A percentile compares a stretch with the other conserved stretches of the same genome.
phyloP scores from a whole-genome alignment of 2,329 filamentous ascomycete species.

The Neocucurbitaria cava region DNA sequence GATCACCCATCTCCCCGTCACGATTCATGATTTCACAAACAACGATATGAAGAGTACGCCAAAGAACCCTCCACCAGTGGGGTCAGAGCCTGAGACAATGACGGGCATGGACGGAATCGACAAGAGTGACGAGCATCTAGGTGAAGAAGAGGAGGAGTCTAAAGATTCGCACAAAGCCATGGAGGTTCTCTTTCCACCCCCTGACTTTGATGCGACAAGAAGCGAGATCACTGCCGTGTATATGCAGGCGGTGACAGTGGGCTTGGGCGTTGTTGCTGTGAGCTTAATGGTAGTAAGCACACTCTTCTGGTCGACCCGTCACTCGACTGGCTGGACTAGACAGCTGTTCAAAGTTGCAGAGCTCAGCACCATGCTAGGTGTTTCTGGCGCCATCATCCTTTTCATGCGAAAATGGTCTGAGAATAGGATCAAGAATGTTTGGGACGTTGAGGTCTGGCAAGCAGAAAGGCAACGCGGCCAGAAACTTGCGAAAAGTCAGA shows the following conservation, averaged over 20 bases:
- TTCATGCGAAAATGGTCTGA: slow-evolving; percentile 66
- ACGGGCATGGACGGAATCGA: slow-evolving; percentile 55
- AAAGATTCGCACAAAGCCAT: slow-evolving; percentile 55
- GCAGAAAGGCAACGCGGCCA: slow-evolving; percentile 64
- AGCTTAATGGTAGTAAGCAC: slow-evolving; percentile 45
- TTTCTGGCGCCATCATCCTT: slow-evolving; percentile 47
- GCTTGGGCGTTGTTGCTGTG: slow-evolving; percentile 45
- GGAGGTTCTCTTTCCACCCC: slow-evolving; percentile 62
- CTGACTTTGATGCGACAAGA: slow-evolving; percentile 55
- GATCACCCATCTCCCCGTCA: slow-evolving; percentile 72
- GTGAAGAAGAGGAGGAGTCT: slow-evolving; percentile 51
- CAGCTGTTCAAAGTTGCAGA: slow-evolving; percentile 37
- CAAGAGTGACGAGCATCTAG: slow-evolving; percentile 54
- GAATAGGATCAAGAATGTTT: slow-evolving; percentile 67
- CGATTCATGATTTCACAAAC: slow-evolving; percentile 72
- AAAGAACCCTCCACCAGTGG: slow-evolving; percentile 55
- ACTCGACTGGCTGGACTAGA: slow-evolving; percentile 40
- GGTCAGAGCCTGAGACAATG: slow-evolving; percentile 49
- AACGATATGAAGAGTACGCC: slow-evolving; percentile 62
- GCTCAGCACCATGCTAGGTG: slow-evolving; percentile 33
- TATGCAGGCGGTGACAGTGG: slow-evolving; percentile 52
- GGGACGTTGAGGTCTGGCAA: slow-evolving; percentile 75
- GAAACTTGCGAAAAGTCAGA: slow-evolving; percentile 52
- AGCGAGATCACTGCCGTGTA: slow-evolving; percentile 56
- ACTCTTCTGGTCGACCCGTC: slow-evolving; percentile 42